Percentiles rank a stretch among this genome's conserved stretches.
These are phyloP conservation scores for Aspergillus sp. DNA, from an alignment of 2,329 filamentous ascomycete genomes.

Conservation along the genomic window DNA sequence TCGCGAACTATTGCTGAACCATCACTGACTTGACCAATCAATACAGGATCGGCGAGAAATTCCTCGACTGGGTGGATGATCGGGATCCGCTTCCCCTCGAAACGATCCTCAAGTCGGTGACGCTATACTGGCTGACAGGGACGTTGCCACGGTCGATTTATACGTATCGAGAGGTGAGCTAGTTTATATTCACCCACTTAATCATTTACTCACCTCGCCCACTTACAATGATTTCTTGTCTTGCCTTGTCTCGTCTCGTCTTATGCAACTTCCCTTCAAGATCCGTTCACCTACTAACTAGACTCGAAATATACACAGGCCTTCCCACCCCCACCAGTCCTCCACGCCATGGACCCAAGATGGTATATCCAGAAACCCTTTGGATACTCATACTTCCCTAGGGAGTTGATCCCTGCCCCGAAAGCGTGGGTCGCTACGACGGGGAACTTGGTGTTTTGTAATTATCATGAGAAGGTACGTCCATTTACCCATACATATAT, in stretches of 20 bases:
- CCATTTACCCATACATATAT: not conserved
- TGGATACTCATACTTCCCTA: conserved; percentile 48
- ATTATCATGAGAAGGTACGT: conserved; percentile 33
- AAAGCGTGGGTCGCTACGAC: conserved; percentile 37
- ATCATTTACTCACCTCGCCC: too few species aligned
- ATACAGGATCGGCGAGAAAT: conserved; percentile 42
- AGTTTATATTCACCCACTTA: too few species aligned
- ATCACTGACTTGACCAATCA: not conserved
- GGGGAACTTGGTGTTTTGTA: conserved; percentile 41
- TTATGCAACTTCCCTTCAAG: not conserved
- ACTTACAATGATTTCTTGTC: not conserved
- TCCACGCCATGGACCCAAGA: conserved; percentile 3
- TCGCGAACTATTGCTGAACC: too few species aligned
- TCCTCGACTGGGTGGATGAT: conserved; percentile 39
- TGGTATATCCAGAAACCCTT: conserved; percentile 45
- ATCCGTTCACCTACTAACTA: too few species aligned
- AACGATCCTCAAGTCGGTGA: conserved; percentile 35
- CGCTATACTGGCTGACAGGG: conserved; percentile 41
- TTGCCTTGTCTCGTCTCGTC: not conserved
- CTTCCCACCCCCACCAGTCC: conserved; percentile 3
- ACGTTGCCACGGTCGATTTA: conserved; percentile 37
- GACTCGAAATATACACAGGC: not conserved
- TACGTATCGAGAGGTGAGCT: conserved; percentile 31
- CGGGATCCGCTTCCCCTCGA: conserved; percentile 22
- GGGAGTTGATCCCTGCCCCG: conserved; percentile 44